Evolutionary conservation across 495 filamentous ascomycete species (phyloP), one percentile per base, ranked within the genome.

Genomic region (Umbilicaria muhlenbergii): DNA sequence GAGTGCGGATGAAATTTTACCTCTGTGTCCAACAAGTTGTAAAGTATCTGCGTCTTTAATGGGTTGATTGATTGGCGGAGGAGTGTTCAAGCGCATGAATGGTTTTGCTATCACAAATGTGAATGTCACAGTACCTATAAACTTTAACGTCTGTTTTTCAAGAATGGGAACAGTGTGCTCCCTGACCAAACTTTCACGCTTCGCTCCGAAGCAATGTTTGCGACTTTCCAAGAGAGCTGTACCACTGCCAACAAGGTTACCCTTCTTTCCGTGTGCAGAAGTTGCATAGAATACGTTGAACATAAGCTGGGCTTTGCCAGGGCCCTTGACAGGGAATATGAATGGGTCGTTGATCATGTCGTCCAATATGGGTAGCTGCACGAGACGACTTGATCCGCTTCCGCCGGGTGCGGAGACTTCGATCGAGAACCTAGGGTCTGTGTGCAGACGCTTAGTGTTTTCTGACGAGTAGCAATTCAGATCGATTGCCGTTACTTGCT

Each of bases 11-110:
- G 19, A 21, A 17, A 19, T 11, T 10, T 16, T 46, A 49, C 52
- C 58, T 59, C 59, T 49, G 46, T 61, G 59, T 24, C 56, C 58
- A 39, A 61, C 50, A 32, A 58, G 34, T n/a, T 39, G 24, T 13
- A 44, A 19, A 28, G 10, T 12, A n/a, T 37, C 49, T 14, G 28
- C 19, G 31, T 43, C 13, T 31, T 40, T 16, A 31, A 39, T 34
- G 12, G 16, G 11, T 15, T 41, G 35, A 10, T 43, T 11, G 3
- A 15, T 5, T 18, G 11, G 24, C 21, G n/a, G 35, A 2, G 10
- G 11, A 39, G 35, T 32, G 13, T 36, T 43, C 0, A 51, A 42
- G 39, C 55, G 34, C 13, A 38, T n/a, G 35, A 43, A 51, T 6
- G 56, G 53, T 33, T 42, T 55, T 13, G 47, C 48, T 18, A 61